Percentiles rank a stretch among this genome's conserved stretches.
These are phyloP conservation scores for Naganishia onofrii DNA, from an alignment of 768 basidiomycete species.

Conservation along the genomic window DNA sequence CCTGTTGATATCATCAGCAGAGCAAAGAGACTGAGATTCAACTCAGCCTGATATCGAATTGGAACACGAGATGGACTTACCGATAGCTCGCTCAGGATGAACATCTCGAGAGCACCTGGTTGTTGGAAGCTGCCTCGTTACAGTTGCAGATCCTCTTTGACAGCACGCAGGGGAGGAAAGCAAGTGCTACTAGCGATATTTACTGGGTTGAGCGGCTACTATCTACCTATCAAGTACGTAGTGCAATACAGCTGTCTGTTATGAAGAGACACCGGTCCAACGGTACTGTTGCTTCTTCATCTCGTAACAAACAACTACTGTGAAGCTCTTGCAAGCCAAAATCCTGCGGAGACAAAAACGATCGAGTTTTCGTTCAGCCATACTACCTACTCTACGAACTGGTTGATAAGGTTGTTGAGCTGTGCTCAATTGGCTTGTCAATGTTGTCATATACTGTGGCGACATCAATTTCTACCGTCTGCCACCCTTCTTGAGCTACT, in stretches of 20 bases:
- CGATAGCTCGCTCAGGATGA: slow-evolving; percentile 15
- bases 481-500: neutral
- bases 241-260: neutral
- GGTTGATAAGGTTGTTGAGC: no score
- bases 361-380: slow-evolving; percentile 24
- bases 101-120: neutral
- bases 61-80: neutral
- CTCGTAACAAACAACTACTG: neutral
- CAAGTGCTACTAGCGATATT: no score
- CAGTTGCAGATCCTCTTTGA: neutral
- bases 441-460: no score
- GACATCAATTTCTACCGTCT: no score
- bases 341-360: slow-evolving; percentile 13
- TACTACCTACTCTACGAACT: no score
- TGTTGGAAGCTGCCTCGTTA: no score
- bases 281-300: neutral
- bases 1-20: neutral
- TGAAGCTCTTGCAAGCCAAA: neutral
- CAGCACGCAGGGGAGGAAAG: neutral
- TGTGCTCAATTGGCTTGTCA: no score
- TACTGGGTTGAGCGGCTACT: no score
- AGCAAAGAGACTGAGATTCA: neutral
- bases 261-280: no score
- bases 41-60: neutral
- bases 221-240: no score